These are phyloP conservation scores for Secale cereale DNA, from an alignment of 176 grass and related monocot species.

Conservation along the genomic window DNA sequence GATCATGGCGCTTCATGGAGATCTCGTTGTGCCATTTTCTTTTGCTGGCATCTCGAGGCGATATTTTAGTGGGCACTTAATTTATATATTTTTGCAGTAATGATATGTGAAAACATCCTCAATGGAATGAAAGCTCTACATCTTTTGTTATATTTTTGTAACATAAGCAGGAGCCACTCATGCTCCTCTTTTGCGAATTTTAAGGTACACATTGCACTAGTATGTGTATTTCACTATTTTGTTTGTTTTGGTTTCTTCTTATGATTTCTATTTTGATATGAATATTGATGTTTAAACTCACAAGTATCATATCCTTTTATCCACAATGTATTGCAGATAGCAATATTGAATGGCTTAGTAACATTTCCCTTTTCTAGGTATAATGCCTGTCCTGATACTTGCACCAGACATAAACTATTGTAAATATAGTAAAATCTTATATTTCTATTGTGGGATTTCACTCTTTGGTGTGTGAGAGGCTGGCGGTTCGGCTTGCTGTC, in stretches of 20 bases:
- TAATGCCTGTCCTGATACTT: background rate
- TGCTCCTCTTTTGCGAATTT: conserved; percentile 71
- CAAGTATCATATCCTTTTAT: background rate
- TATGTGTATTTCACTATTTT: background rate
- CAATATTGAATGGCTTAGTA: background rate
- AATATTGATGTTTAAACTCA: background rate
- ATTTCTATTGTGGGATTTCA: background rate
- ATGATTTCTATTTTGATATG: background rate
- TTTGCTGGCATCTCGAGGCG: conserved; percentile 91
- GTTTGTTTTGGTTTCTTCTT: background rate
- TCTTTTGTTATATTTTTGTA: background rate
- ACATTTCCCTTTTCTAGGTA: background rate
- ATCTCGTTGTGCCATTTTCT: conserved; percentile 74
- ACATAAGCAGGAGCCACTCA: conserved; percentile 54
- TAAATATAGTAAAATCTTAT: conserved; percentile 13
- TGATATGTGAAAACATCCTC: background rate
- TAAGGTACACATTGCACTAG: conserved; percentile 43
- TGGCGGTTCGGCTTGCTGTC: no score
- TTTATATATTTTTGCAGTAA: background rate
- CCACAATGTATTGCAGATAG: background rate
- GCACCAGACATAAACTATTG: background rate
- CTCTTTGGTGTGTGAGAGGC: background rate
- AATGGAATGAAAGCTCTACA: background rate
- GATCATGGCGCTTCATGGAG: conserved; percentile 84
- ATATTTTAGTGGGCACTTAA: background rate